Percentiles rank a stretch among this genome's conserved stretches.
phyloP scores from a whole-genome alignment of 1,139 yeast genomes.

The Nakaseomyces nivariensis region DNA sequence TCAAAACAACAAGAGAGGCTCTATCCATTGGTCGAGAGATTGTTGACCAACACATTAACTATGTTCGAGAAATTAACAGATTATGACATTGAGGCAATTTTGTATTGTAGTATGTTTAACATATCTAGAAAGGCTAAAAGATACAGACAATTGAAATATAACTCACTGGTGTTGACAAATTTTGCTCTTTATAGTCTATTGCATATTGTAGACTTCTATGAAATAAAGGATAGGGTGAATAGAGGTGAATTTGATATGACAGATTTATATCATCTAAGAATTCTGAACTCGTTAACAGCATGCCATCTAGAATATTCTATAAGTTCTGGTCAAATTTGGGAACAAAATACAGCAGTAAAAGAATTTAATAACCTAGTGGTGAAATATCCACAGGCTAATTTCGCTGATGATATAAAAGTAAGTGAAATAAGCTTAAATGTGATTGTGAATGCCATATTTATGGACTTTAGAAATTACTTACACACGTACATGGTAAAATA shows the following conservation, averaged over 20 bases:
- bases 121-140: constrained; percentile 40
- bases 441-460: constrained; percentile 25
- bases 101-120: constrained; percentile 42
- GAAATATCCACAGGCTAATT: constrained; percentile 36
- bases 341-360: constrained; percentile 19
- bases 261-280: constrained; percentile 42
- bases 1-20: constrained; percentile 37
- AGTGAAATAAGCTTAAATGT: constrained; percentile 37
- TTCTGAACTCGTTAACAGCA: constrained; percentile 40
- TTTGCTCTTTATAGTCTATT: constrained; percentile 40
- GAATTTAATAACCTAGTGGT: constrained; percentile 34
- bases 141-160: constrained; percentile 36
- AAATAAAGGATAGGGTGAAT: constrained; percentile 32
- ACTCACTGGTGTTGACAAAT: constrained; percentile 40
- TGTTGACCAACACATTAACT: constrained; percentile 38
- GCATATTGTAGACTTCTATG: constrained; percentile 35
- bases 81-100: constrained; percentile 46
- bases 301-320: constrained; percentile 41
- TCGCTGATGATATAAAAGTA: constrained; percentile 42
- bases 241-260: constrained; percentile 26
- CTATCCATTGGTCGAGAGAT: constrained; percentile 36
- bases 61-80: constrained; percentile 41
- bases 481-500: neutral
- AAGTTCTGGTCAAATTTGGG: constrained; percentile 33
- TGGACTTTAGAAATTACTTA: constrained; percentile 23